Conservation (phyloP, 176 grass and related monocot species). For the Triticum timopheevii region DNA sequence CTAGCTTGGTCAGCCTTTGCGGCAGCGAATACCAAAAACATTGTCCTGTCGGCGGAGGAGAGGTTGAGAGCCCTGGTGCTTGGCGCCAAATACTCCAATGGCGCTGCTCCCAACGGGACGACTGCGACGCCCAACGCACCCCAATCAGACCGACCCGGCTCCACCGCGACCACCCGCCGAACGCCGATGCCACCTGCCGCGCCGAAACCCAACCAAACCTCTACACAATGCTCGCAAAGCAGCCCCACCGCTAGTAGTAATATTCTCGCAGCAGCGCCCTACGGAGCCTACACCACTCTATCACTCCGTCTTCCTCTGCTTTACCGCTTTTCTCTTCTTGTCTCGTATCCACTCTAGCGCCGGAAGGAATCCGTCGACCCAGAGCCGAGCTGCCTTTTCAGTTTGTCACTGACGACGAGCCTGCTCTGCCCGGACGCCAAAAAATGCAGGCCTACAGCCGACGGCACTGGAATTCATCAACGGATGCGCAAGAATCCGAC, state of each 20-base stretch:
- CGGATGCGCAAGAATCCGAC: background rate
- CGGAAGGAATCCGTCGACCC: background rate
- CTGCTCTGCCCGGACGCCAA: background rate
- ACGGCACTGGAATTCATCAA: background rate
- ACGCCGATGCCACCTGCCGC: slow-evolving; percentile 42
- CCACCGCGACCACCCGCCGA: slow-evolving; percentile 4
- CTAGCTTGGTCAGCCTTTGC: no score
- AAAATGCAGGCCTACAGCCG: background rate
- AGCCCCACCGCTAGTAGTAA: background rate
- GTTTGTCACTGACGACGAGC: background rate
- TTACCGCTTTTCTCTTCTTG: background rate
- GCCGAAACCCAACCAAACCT: slow-evolving; percentile 6
- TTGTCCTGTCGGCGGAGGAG: background rate
- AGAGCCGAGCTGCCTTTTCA: background rate
- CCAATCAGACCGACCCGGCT: background rate
- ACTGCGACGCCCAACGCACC: background rate
- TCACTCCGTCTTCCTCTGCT: background rate
- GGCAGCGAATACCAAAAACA: background rate
- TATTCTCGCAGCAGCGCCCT: slow-evolving; percentile 6
- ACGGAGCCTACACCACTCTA: background rate
- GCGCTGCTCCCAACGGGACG: slow-evolving; percentile 4
- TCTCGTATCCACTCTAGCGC: background rate
- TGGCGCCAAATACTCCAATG: background rate
- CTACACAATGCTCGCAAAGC: slow-evolving; percentile 31
- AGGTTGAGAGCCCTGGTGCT: background rate